Conservation (phyloP, 768 basidiomycete genomes). For the Rhodocollybia butyracea region DNA sequence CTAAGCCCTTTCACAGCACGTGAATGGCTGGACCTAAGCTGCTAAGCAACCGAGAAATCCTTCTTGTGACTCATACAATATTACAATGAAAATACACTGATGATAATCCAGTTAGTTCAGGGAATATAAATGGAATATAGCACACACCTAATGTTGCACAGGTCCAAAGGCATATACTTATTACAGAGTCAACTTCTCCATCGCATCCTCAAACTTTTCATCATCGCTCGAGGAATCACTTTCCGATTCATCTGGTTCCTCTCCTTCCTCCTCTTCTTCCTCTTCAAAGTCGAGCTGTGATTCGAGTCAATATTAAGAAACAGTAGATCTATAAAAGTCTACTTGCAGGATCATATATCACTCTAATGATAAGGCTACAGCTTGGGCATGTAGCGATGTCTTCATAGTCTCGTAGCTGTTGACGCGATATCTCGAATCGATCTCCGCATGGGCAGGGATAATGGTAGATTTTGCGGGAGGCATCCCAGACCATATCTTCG, state of each 20-base stretch:
- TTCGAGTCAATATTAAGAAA: not conserved
- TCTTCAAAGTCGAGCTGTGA: slow-evolving; percentile 82
- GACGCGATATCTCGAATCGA: slow-evolving; percentile 90
- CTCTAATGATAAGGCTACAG: slow-evolving; percentile 89
- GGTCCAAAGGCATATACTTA: not conserved
- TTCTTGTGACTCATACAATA: too few relatives aligned
- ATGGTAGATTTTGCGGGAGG: slow-evolving; percentile 79
- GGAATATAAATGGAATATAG: too few relatives aligned
- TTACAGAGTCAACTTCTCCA: slow-evolving; percentile 56
- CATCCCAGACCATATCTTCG: slow-evolving; percentile 73
- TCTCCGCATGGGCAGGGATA: slow-evolving; percentile 98
- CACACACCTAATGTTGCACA: not conserved
- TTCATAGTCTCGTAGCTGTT: slow-evolving; percentile 83
- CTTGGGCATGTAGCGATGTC: slow-evolving; percentile 96
- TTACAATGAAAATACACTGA: too few relatives aligned
- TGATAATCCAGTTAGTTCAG: not conserved
- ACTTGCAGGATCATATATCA: slow-evolving; percentile 93
- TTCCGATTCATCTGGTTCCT: slow-evolving; percentile 33
- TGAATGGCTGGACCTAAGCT: too few relatives aligned
- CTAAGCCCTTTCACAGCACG: not conserved
- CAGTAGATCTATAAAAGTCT: slow-evolving; percentile 10
- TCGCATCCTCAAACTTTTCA: slow-evolving; percentile 58
- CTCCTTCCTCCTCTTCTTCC: slow-evolving; percentile 52
- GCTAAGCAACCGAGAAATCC: too few relatives aligned
- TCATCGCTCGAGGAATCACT: slow-evolving; percentile 35